phyloP scores from a whole-genome alignment of 2,329 filamentous ascomycete species.

The Teratosphaeria epicoccoides region DNA sequence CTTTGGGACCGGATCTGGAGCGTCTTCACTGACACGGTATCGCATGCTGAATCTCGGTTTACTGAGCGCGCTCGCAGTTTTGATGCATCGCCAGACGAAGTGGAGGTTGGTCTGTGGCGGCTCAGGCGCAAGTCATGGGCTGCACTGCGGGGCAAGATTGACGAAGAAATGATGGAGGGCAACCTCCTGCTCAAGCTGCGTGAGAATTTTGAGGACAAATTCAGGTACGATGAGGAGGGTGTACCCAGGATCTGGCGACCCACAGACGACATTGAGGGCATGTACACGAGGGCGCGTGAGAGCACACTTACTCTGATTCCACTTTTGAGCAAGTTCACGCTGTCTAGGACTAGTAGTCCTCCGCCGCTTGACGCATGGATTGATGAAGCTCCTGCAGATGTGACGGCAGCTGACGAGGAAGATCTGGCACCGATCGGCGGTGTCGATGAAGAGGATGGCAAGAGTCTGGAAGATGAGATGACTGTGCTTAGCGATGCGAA shows the following conservation, averaged over 20 bases:
- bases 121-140: slow-evolving; percentile 90
- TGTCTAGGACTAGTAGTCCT: slow-evolving; percentile 60
- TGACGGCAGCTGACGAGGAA: slow-evolving; percentile 76
- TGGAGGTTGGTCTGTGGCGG: slow-evolving; percentile 85
- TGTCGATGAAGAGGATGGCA: slow-evolving; percentile 77
- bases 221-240: slow-evolving; percentile 90
- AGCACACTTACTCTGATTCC: slow-evolving; percentile 87
- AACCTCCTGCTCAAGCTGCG: slow-evolving; percentile 90
- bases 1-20: slow-evolving; percentile 95
- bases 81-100: slow-evolving; percentile 82
- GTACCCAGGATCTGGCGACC: slow-evolving; percentile 96
- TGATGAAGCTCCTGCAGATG: slow-evolving; percentile 62
- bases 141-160: slow-evolving; percentile 77
- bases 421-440: slow-evolving; percentile 82
- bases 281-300: slow-evolving; percentile 86
- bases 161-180: slow-evolving; percentile 96
- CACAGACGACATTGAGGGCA: slow-evolving; percentile 89
- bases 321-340: slow-evolving; percentile 71
- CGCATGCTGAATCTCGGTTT: slow-evolving; percentile 77
- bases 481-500: slow-evolving; percentile 85
- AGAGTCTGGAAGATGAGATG: slow-evolving; percentile 93
- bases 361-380: slow-evolving; percentile 82
- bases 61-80: slow-evolving; percentile 84
- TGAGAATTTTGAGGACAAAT: slow-evolving; percentile 98
- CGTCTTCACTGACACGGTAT: slow-evolving; percentile 70